Evolutionary conservation across 371 early-diverging fungal species (phyloP).

Genomic region (Mortierella sp.): DNA sequence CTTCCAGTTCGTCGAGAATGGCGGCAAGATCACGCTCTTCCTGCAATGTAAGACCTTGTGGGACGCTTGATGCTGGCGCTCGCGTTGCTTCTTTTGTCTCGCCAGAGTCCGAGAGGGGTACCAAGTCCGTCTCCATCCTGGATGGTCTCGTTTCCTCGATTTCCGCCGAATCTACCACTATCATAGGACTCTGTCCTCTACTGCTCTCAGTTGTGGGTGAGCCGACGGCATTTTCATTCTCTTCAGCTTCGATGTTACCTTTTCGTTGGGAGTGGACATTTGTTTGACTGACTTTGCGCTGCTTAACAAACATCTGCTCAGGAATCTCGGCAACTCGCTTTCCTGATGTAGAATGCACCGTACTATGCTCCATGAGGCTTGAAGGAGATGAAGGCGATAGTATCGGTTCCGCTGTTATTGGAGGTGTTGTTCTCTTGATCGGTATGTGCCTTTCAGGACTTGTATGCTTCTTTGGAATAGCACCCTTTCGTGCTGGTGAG

Average conservation of each 20-base stretch:
- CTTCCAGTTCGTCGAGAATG: slow-evolving; percentile 30
- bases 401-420: slow-evolving; percentile 14
- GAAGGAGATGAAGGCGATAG: slow-evolving; percentile 9
- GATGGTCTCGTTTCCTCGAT: neutral
- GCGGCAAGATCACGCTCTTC: slow-evolving; percentile 24
- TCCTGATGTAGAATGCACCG: slow-evolving; percentile 16
- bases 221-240: neutral
- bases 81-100: neutral
- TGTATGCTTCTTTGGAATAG: slow-evolving; percentile 3
- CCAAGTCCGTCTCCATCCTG: slow-evolving; percentile 14
- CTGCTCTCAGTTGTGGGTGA: neutral
- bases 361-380: neutral
- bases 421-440: slow-evolving; percentile 19
- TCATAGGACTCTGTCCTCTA: neutral
- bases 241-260: neutral
- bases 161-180: neutral
- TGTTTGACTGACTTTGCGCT: slow-evolving; percentile 40
- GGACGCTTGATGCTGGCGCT: neutral
- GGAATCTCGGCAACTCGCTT: slow-evolving; percentile 51
- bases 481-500: neutral
- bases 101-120: neutral
- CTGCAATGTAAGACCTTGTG: slow-evolving; percentile 2
- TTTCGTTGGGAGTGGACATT: slow-evolving; percentile 15
- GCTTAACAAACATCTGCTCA: slow-evolving; percentile 29
- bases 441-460: slow-evolving; percentile 9